Base-by-base conservation (phyloP, 495 filamentous ascomycete genomes). In the Aspergillus ellipticus region DNA sequence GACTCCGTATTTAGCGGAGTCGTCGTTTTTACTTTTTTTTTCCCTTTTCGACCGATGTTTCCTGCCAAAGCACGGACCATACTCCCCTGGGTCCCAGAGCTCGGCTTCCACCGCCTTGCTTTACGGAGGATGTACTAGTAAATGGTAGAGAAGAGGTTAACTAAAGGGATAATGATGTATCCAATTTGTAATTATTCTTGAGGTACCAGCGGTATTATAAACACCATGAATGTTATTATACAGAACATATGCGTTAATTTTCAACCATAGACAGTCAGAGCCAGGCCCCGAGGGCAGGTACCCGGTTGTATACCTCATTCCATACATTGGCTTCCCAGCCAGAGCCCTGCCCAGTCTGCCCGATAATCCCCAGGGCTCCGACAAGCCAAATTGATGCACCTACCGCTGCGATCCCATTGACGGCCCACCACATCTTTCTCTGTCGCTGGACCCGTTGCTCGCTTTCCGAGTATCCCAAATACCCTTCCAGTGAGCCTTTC, bases 251-350 rank as follows among this genome's bases (percentile, higher is more conserved):
- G 31, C 31, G 9, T 8, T 33, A 13, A 33, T 13, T 33, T 33
- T 1, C 31, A 33, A 7, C 31, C 9, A 10, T 33, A 33, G 5
- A 4, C 9, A 13, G 35, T 20, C 29, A 82, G 47, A 82, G 54
- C 80, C 79, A 83, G 26, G 59, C 48, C 0, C 79, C 80, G 55
- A 84, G 62, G 24, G 82, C 45, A 22, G 82, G 82, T 19, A 85
- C 74, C 42, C 64, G 68, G 53, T 66, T 74, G 68, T 86, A 88
- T 57, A 88, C 72, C 46, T 82, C 73, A 70, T 96, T 89, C 75
- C 90, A 96, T 17, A 87, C 72, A 61, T 81, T 87, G 21, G 83
- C 90, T 21, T 96, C 75, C 88, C 90, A 97, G 2, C 90, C 90
- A 17, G 76, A 70, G 9, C 82, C 84, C 54, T 69, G 68, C 0